Conservation (phyloP, 768 basidiomycete species). For the Trametes meyenii region DNA sequence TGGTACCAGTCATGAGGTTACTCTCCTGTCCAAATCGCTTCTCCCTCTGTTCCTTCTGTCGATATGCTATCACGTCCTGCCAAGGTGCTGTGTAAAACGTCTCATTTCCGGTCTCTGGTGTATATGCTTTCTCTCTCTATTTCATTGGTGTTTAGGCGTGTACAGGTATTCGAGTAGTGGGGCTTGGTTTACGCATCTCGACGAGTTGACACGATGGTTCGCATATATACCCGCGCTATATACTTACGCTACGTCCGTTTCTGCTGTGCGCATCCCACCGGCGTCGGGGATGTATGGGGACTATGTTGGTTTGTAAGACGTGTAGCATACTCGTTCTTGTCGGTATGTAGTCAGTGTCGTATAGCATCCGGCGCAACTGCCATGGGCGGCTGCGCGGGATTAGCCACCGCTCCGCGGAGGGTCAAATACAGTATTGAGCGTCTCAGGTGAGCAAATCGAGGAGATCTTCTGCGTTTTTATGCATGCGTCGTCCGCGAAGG, state of each 20-base stretch:
- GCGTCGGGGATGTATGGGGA: constrained; percentile 3
- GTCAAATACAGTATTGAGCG: not conserved
- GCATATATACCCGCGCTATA: constrained; percentile 19
- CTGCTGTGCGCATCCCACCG: not conserved
- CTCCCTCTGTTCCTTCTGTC: not conserved
- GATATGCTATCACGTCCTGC: constrained; percentile 3
- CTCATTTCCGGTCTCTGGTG: not conserved
- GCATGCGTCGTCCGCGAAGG: constrained; percentile 1
- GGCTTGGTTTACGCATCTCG: constrained; percentile 9
- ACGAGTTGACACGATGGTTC: constrained; percentile 5
- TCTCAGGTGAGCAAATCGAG: constrained; percentile 3
- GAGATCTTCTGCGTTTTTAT: constrained; percentile 2
- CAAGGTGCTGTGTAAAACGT: constrained; percentile 5
- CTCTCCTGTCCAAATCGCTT: not conserved
- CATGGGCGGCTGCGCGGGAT: not conserved
- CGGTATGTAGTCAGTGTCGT: not conserved
- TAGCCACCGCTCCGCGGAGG: not conserved
- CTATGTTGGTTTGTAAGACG: constrained; percentile 12
- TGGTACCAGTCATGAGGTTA: constrained; percentile 15
- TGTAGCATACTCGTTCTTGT: constrained; percentile 17
- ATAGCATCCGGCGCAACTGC: not conserved
- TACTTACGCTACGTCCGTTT: constrained; percentile 15
- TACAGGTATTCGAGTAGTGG: not conserved
- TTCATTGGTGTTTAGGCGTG: not conserved
- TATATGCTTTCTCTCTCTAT: constrained; percentile 3